Conservation (phyloP, 1,284 basidiomycete genomes). For the Serendipita sp. region DNA sequence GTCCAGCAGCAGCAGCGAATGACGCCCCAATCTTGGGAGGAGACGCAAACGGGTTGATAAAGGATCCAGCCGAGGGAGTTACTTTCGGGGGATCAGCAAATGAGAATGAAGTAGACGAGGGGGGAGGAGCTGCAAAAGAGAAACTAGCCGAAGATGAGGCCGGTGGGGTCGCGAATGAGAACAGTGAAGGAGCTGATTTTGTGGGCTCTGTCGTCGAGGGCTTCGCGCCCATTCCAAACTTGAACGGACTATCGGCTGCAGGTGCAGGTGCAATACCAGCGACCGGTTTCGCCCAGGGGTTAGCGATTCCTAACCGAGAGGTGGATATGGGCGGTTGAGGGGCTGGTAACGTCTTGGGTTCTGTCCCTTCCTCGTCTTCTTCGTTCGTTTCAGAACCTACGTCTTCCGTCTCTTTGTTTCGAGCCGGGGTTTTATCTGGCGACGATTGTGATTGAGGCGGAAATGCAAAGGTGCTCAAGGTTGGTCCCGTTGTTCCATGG, state of each 20-base stretch:
- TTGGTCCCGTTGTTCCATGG: neutral
- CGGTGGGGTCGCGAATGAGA: neutral
- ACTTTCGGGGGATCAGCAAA: neutral
- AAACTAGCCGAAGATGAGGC: neutral
- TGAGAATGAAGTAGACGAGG: neutral
- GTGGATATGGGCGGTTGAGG: neutral
- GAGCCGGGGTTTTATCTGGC: neutral
- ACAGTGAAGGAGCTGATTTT: neutral
- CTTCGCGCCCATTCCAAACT: neutral
- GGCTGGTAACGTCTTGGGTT: neutral
- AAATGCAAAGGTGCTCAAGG: neutral
- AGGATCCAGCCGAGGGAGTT: neutral
- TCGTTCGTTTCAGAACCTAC: neutral
- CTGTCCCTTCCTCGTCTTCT: neutral
- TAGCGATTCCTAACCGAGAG: conserved; percentile 5
- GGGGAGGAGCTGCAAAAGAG: neutral
- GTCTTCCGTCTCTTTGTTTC: neutral
- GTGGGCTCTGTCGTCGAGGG: neutral
- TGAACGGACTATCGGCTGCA: neutral
- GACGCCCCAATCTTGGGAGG: neutral
- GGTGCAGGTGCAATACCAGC: conserved; percentile 13
- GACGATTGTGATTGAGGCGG: neutral
- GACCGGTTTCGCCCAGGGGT: neutral
- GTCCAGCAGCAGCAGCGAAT: no score
- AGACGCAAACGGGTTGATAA: neutral